Percentiles rank a stretch among this genome's conserved stretches.
Evolutionary conservation across 306 rosid genomes (phyloP).

Genomic region (Medicago lupulina): DNA sequence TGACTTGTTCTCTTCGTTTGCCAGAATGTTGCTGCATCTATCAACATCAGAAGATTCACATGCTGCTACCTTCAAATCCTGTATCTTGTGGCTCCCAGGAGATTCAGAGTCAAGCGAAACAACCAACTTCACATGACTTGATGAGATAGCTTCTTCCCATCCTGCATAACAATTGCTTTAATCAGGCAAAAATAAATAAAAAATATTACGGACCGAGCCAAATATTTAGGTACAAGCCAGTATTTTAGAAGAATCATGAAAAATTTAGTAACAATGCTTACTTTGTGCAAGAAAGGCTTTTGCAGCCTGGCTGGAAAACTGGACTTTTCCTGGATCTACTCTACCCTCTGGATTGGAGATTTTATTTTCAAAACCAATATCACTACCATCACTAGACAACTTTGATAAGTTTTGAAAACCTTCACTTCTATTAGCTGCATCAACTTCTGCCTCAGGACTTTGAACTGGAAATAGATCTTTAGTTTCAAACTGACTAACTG

Average conservation of each 20-base stretch:
- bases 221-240: background rate
- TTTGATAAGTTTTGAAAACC: conserved; percentile 39
- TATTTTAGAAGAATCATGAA: conserved; percentile 3
- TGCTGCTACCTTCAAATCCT: conserved; percentile 42
- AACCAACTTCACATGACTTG: conserved; percentile 63
- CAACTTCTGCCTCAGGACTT: conserved; percentile 49
- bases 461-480: conserved; percentile 51
- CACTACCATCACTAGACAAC: conserved; percentile 40
- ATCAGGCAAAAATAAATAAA: conserved; percentile 10
- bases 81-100: conserved; percentile 41
- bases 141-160: conserved; percentile 74
- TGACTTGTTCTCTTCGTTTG: conserved; percentile 46
- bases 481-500: conserved; percentile 55
- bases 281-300: conserved; percentile 74
- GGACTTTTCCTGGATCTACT: conserved; percentile 34
- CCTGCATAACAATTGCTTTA: conserved; percentile 57
- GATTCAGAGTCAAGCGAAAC: conserved; percentile 49
- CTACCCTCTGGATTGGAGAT: conserved; percentile 38
- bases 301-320: conserved; percentile 50
- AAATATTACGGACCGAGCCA: conserved; percentile 5
- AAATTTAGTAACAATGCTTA: conserved; percentile 45
- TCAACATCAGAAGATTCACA: conserved; percentile 43
- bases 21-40: conserved; percentile 47
- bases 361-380: conserved; percentile 35
- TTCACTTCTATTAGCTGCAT: conserved; percentile 44